phyloP scores from a whole-genome alignment of 129 eudicot species.

The Lonicera japonica region DNA sequence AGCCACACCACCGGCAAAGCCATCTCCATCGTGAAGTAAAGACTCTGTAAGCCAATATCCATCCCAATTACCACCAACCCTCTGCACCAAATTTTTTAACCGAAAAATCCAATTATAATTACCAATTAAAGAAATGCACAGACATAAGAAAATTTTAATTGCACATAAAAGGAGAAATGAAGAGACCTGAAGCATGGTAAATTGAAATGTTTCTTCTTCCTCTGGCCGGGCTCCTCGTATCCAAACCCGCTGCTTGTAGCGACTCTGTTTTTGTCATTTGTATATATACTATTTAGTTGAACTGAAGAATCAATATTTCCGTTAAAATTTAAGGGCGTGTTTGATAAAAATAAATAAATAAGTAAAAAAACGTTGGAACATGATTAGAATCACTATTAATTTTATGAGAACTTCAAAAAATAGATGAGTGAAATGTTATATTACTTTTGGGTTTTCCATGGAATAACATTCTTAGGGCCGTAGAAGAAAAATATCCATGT shows the following conservation, averaged over 20 bases:
- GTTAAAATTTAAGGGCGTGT: no score
- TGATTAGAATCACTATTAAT: no score
- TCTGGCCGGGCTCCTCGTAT: constrained; percentile 86
- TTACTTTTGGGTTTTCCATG: no score
- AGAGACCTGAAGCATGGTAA: constrained; percentile 86
- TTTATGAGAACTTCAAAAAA: no score
- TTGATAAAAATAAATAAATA: no score
- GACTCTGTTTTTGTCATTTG: constrained; percentile 33
- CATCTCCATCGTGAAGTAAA: constrained; percentile 82
- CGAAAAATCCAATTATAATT: not conserved
- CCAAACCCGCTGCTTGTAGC: constrained; percentile 86
- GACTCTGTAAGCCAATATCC: constrained; percentile 98
- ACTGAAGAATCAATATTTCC: not conserved
- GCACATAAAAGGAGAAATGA: no score
- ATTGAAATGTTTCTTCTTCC: constrained; percentile 79
- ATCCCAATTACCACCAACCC: constrained; percentile 94
- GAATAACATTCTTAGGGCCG: no score
- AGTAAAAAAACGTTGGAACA: no score
- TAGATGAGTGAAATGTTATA: no score
- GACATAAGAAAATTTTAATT: not conserved
- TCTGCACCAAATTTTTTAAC: constrained; percentile 33
- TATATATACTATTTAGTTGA: constrained; percentile 6
- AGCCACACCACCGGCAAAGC: constrained; percentile 89
- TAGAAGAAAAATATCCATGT: no score
- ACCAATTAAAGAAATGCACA: not conserved